These are phyloP conservation scores for Neostapfia colusana DNA, from an alignment of 176 grass and related monocot genomes.

Conservation along the genomic window DNA sequence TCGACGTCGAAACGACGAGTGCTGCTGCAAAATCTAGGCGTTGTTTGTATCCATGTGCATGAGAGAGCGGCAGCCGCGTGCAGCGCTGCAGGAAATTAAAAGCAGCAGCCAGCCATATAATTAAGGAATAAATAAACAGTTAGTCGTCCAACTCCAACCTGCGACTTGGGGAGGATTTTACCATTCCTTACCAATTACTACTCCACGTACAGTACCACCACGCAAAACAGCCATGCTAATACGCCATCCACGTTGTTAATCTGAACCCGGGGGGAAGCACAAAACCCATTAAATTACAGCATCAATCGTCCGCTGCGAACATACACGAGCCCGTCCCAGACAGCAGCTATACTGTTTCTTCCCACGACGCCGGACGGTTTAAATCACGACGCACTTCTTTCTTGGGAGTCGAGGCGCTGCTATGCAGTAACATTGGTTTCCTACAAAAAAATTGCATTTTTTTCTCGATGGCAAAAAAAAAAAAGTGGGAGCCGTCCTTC, in stretches of 20 bases:
- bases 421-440: constrained; percentile 16
- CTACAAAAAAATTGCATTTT: constrained; percentile 33
- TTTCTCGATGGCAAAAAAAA: constrained; percentile 17
- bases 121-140: no score
- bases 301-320: neutral
- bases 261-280: no score
- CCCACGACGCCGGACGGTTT: constrained; percentile 12
- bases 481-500: constrained; percentile 30
- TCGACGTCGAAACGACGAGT: neutral
- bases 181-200: no score
- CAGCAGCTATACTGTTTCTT: constrained; percentile 5
- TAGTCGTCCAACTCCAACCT: no score
- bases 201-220: no score
- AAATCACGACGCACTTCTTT: neutral
- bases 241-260: no score
- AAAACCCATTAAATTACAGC: neutral
- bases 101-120: no score
- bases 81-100: no score
- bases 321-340: constrained; percentile 12
- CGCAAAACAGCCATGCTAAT: no score
- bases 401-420: constrained; percentile 15
- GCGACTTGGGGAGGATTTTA: no score
- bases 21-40: neutral
- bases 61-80: no score
- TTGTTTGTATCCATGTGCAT: no score